Evolutionary conservation across 345 rosid species (phyloP).

Genomic region (Rhizophora apiculata): DNA sequence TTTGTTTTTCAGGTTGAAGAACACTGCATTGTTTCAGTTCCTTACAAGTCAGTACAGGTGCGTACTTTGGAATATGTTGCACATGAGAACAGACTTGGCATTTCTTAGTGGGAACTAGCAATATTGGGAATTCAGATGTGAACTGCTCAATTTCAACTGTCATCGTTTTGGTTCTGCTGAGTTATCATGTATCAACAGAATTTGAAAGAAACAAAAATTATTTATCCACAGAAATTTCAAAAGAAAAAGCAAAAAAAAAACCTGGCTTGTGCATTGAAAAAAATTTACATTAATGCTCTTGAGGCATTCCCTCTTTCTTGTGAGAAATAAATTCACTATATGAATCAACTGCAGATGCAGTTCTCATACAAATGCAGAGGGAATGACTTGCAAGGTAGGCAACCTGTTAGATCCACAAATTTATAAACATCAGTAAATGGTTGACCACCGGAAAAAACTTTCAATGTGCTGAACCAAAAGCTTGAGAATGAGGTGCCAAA

Average conservation of each 20-base stretch:
- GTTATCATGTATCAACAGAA: background rate
- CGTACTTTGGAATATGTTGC: background rate
- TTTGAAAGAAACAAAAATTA: background rate
- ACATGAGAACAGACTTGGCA: background rate
- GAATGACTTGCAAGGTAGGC: too few relatives aligned
- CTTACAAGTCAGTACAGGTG: slow-evolving; percentile 84
- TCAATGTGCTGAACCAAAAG: too few relatives aligned
- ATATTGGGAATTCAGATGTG: background rate
- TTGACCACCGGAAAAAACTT: too few relatives aligned
- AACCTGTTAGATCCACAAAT: too few relatives aligned
- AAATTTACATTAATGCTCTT: too few relatives aligned
- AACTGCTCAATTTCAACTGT: background rate
- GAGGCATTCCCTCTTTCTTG: too few relatives aligned
- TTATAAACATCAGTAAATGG: too few relatives aligned
- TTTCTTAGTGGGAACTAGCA: background rate
- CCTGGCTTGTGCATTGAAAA: too few relatives aligned
- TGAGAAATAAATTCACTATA: too few relatives aligned
- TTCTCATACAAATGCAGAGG: too few relatives aligned
- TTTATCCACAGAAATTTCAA: background rate
- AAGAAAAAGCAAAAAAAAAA: background rate
- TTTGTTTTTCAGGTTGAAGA: slow-evolving; percentile 71
- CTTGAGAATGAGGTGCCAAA: too few relatives aligned
- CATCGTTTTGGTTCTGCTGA: background rate
- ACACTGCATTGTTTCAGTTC: slow-evolving; percentile 62
- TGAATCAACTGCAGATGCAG: too few relatives aligned